These are phyloP conservation scores for Monoraphidium neglectum DNA, from an alignment of 139 green algal species.

Conservation along the genomic window DNA sequence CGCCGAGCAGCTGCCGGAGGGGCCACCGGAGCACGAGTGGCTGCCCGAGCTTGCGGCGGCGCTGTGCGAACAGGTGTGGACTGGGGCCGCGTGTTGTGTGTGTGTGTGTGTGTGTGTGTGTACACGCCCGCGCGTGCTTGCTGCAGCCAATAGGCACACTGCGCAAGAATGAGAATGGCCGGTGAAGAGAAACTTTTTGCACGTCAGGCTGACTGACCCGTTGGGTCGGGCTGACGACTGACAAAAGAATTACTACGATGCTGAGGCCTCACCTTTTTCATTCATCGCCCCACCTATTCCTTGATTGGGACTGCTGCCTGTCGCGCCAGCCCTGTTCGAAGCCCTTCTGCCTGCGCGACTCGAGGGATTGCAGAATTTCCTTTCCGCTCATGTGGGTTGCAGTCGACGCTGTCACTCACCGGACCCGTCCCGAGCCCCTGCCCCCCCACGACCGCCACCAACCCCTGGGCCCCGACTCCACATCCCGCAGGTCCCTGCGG, in stretches of 20 bases:
- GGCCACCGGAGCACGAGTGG: conserved; percentile 29
- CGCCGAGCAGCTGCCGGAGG: not conserved
- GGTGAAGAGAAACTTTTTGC: conserved; percentile 66
- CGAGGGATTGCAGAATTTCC: no score
- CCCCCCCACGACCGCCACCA: not conserved
- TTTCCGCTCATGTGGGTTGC: no score
- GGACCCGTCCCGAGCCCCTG: no score
- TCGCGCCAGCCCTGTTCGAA: not conserved
- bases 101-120: not conserved
- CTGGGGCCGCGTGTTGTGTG: not conserved
- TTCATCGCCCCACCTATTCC: no score
- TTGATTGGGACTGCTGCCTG: no score
- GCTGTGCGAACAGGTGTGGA: conserved; percentile 42
- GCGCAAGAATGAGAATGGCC: no score
- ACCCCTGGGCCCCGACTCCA: not conserved
- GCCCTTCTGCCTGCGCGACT: not conserved
- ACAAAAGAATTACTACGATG: conserved; percentile 54
- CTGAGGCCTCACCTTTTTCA: conserved; percentile 35
- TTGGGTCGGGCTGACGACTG: no score
- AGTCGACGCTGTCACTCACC: no score
- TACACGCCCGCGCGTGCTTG: not conserved
- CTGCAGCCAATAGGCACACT: no score
- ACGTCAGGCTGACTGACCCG: conserved; percentile 64
- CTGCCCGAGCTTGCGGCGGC: conserved; percentile 40
- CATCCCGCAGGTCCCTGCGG: conserved; percentile 35